Percentiles rank a stretch among this genome's conserved stretches.
Evolutionary conservation across 2,329 filamentous ascomycete species (phyloP).

Genomic region (Acrocalymma vagum): DNA sequence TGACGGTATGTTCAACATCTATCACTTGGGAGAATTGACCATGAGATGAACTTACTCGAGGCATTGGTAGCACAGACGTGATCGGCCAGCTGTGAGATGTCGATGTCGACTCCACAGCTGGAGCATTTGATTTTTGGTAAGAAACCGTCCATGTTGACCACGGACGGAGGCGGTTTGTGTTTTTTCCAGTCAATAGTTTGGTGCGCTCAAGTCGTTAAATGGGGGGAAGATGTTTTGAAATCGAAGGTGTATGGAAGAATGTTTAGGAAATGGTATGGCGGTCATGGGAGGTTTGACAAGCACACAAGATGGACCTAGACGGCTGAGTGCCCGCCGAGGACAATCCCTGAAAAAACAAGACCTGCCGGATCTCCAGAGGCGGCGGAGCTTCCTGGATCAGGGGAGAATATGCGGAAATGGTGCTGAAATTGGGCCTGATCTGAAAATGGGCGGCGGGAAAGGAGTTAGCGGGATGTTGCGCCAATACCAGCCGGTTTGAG

Average conservation of each 20-base stretch:
- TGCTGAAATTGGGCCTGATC: constrained; percentile 42
- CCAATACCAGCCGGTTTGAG: constrained; percentile 34
- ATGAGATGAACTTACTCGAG: constrained; percentile 55
- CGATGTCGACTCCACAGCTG: constrained; percentile 66
- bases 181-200: constrained; percentile 19
- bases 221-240: constrained; percentile 11
- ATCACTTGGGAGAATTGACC: not conserved
- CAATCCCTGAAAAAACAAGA: constrained; percentile 32
- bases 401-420: constrained; percentile 38
- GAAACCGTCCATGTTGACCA: constrained; percentile 39
- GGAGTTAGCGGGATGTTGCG: constrained; percentile 32
- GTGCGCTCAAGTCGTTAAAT: constrained; percentile 6
- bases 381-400: constrained; percentile 39
- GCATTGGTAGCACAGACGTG: constrained; percentile 71
- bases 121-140: constrained; percentile 51
- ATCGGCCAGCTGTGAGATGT: constrained; percentile 86
- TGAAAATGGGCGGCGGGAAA: constrained; percentile 41
- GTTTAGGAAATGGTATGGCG: no score
- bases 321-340: constrained; percentile 28
- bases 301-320: constrained; percentile 24
- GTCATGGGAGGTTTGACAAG: no score
- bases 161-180: no score
- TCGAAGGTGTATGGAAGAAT: no score
- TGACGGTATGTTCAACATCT: not conserved
- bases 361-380: constrained; percentile 36